Evolutionary conservation across 2,329 filamentous ascomycete genomes (phyloP), one percentile per base, ranked within the genome.

Genomic region (Aspergillus niger): DNA sequence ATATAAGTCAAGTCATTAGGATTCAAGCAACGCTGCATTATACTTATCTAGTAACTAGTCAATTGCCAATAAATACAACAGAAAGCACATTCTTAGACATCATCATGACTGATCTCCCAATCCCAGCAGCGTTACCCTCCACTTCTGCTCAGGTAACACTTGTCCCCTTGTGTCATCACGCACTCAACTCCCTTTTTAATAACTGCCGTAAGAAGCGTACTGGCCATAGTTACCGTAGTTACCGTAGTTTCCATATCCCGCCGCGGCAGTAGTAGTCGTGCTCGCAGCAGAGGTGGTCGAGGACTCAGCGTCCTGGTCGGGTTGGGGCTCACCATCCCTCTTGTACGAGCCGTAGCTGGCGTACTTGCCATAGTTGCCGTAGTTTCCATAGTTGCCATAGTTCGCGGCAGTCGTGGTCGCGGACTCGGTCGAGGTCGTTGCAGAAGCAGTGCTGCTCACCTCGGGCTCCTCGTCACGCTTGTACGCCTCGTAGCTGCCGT

Each of bases 301-400:
- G 24, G 58, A 28, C 15, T 17, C 51, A 24, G 2, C 11, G 20
- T 30, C 52, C 20, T 41, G 8, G 13, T 55, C 52, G 52, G 55
- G 39, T 22, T 55, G 36, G 52, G 55, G 39, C 17, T 60, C 44
- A 3, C 20, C 58, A 22, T 60, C 58, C 8, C 58, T 22, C 61
- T 53, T 58, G 30, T 38, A 43, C 32, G 20, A 39, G 4, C 22
- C 44, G 15, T 59, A 59, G 28, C 39, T 36, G 4, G 38, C 50
- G 26, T 61, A 61, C 15, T 51, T 30, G 22, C 30, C 51, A 17
- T 59, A 59, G 26, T 10, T 30, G 22, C 61, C 65, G 44, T 68
- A 67, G 22, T 64, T 47, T 8, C 60, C 67, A 52, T 69, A 69
- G 39, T 61, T 59, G 8, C 48, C 60, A n/a, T 66, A 67, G 17